A percentile compares a stretch with the other conserved stretches of the same genome.
Conservation (phyloP, 2,329 filamentous ascomycete species). For the Diaporthe capsici region DNA sequence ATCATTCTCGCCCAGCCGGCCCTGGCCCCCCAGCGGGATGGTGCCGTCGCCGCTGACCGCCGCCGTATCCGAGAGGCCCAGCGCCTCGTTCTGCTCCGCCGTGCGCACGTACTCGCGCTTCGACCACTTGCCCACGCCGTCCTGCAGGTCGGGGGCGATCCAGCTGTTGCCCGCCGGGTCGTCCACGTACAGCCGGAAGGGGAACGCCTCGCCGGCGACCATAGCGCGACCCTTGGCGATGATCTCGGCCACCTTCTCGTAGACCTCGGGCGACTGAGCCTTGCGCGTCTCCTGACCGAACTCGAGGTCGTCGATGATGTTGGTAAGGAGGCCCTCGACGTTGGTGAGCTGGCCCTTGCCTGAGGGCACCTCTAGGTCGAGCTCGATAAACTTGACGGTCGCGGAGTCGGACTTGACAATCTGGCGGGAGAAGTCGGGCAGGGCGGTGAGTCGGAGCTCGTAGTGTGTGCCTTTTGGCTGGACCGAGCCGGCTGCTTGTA, state of each 20-base stretch:
- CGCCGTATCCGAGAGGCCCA: slow-evolving; percentile 80
- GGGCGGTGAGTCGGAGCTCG: slow-evolving; percentile 81
- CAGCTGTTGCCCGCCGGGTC: slow-evolving; percentile 97
- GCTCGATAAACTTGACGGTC: slow-evolving; percentile 87
- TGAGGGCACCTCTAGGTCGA: slow-evolving; percentile 93
- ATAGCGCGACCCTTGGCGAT: slow-evolving; percentile 83
- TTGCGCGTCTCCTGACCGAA: slow-evolving; percentile 87
- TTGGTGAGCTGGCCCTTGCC: slow-evolving; percentile 94
- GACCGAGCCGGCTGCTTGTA: slow-evolving; percentile 92
- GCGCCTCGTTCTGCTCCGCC: slow-evolving; percentile 85
- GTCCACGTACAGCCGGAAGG: slow-evolving; percentile 90
- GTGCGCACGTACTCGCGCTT: slow-evolving; percentile 88
- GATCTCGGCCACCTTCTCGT: slow-evolving; percentile 82
- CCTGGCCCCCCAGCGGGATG: slow-evolving; percentile 61
- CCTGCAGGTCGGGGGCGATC: slow-evolving; percentile 88
- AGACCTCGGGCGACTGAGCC: slow-evolving; percentile 81
- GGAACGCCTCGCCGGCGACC: slow-evolving; percentile 82
- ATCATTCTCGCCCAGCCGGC: slow-evolving; percentile 67
- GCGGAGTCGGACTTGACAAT: slow-evolving; percentile 94
- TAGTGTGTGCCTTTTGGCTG: slow-evolving; percentile 91
- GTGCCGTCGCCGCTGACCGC: slow-evolving; percentile 60
- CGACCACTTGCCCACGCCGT: slow-evolving; percentile 88
- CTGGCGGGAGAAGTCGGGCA: slow-evolving; percentile 84
- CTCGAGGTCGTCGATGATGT: slow-evolving; percentile 84
- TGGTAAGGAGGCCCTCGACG: slow-evolving; percentile 87